Conservation (phyloP, 441 rosid genomes). For the Macaranga tanarius region DNA sequence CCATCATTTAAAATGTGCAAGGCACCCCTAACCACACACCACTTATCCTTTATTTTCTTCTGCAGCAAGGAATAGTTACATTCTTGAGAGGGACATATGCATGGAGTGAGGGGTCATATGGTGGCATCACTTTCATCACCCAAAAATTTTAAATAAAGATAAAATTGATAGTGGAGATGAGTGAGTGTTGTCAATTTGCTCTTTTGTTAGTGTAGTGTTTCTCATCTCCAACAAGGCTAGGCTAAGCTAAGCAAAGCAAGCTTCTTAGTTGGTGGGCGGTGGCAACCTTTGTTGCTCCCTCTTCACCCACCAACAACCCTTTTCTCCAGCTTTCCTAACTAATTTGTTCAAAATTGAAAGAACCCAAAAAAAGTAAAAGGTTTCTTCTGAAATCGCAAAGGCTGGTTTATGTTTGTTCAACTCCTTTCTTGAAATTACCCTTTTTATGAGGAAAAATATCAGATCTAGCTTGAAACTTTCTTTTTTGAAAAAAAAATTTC, state of each 20-base stretch:
- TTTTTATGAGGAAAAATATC: background rate
- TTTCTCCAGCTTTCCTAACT: background rate
- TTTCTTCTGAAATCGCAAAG: background rate
- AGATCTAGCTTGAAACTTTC: no score
- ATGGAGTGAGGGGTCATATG: background rate
- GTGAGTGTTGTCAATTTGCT: constrained; percentile 1
- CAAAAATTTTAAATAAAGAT: background rate
- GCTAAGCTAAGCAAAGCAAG: background rate
- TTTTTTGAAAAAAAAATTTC: no score
- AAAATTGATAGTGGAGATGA: background rate
- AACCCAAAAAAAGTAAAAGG: background rate
- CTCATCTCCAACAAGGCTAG: background rate
- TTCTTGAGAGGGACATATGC: constrained; percentile 18
- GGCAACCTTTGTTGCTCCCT: constrained; percentile 22
- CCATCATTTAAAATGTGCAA: background rate
- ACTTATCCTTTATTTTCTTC: background rate
- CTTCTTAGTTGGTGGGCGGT: constrained; percentile 22
- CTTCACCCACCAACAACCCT: constrained; percentile 8
- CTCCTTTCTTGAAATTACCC: no score
- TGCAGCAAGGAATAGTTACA: background rate
- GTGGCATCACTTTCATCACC: constrained; percentile 9
- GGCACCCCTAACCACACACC: constrained; percentile 8
- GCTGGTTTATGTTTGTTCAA: no score
- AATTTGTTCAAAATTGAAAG: no score
- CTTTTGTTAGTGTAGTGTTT: background rate